Conservation (phyloP, 768 basidiomycete genomes). For the Macrocybe gigantea region DNA sequence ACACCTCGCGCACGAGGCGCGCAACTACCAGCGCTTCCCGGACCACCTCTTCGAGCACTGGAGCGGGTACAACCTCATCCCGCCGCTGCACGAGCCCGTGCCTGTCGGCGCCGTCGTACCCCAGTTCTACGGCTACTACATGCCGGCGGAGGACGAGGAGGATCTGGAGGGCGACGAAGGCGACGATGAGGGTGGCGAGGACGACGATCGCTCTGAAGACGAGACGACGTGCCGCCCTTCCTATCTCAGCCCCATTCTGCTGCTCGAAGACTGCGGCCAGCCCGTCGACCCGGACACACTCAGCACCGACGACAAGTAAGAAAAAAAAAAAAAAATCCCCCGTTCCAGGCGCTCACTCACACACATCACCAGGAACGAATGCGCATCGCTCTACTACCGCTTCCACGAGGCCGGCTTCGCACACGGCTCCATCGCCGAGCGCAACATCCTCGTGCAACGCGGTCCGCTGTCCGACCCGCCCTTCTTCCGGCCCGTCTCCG, state of each 20-base stretch:
- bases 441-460: not conserved
- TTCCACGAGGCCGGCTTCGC: not conserved
- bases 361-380: not conserved
- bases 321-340: not conserved
- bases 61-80: slow-evolving; percentile 40
- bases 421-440: not conserved
- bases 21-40: slow-evolving; percentile 40
- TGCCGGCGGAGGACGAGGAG: slow-evolving; percentile 11
- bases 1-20: slow-evolving; percentile 35
- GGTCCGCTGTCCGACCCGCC: not conserved
- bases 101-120: slow-evolving; percentile 50
- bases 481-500: not conserved
- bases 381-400: not conserved
- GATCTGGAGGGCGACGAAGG: slow-evolving; percentile 1
- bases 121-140: slow-evolving; percentile 62
- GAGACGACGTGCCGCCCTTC: not conserved
- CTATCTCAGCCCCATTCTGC: not conserved
- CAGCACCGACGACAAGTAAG: not conserved
- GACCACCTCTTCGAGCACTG: slow-evolving; percentile 42
- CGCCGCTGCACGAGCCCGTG: slow-evolving; percentile 35
- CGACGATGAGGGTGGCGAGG: not conserved
- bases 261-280: not conserved
- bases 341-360: not conserved
- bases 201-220: not conserved
- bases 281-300: not conserved